Conservation (phyloP, 1,139 yeast genomes). For the Sugiyamaella pinicola region DNA sequence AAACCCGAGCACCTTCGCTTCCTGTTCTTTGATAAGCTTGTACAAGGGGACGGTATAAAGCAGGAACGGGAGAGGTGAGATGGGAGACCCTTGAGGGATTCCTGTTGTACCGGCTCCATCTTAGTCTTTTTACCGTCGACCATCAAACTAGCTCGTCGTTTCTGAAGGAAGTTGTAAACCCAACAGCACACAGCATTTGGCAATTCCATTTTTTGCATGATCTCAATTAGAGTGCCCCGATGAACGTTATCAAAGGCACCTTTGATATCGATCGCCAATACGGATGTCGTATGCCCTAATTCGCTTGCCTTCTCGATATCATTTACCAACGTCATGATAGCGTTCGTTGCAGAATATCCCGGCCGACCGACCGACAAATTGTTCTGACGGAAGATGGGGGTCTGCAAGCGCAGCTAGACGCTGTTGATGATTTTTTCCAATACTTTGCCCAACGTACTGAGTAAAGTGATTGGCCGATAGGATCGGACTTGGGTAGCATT, state of each 20-base stretch:
- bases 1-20: background rate
- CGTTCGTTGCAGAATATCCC: background rate
- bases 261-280: background rate
- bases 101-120: background rate
- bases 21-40: background rate
- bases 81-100: background rate
- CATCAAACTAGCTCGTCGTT: background rate
- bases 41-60: background rate
- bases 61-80: background rate
- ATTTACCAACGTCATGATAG: background rate
- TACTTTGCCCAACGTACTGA: slow-evolving; percentile 2
- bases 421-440: slow-evolving; percentile 1
- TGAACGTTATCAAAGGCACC: slow-evolving; percentile 8
- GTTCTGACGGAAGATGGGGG: background rate
- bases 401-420: background rate
- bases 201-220: background rate
- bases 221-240: slow-evolving; percentile 3
- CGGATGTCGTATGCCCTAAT: background rate
- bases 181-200: background rate
- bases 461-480: slow-evolving; percentile 1
- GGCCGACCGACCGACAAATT: background rate
- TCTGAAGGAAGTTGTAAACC: slow-evolving; percentile 4
- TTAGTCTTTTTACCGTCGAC: slow-evolving; percentile 1
- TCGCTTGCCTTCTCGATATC: background rate
- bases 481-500: background rate